Evolutionary conservation across 148 eudicot genomes (phyloP).

Genomic region (Rhododendron molle): DNA sequence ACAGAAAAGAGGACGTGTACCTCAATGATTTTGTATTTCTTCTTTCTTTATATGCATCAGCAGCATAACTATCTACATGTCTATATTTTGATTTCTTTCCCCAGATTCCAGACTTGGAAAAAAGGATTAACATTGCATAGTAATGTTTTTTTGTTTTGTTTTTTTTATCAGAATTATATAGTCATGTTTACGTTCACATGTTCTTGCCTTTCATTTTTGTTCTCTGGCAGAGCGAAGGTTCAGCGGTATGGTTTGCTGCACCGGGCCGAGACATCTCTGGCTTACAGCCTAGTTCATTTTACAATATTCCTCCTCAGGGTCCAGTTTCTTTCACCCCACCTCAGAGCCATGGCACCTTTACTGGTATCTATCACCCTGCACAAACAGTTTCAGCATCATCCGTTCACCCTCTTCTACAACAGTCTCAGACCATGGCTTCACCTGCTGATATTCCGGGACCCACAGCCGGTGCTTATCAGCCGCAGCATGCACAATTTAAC

Average conservation of each 20-base stretch:
- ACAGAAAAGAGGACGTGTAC: background rate
- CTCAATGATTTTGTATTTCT: background rate
- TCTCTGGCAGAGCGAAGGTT: conserved; percentile 63
- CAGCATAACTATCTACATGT: background rate
- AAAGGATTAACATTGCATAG: background rate
- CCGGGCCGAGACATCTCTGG: conserved; percentile 68
- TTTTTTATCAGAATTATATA: background rate
- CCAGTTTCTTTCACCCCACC: conserved; percentile 59
- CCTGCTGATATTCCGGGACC: conserved; percentile 59
- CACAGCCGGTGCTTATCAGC: conserved; percentile 48
- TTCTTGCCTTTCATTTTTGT: conserved; percentile 6
- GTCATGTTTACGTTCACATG: background rate
- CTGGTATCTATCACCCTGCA: conserved; percentile 61
- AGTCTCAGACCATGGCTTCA: conserved; percentile 68
- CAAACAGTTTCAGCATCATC: conserved; percentile 52
- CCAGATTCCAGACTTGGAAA: background rate
- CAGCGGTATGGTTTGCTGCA: conserved; percentile 64
- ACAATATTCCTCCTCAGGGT: conserved; percentile 67
- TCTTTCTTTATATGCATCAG: background rate
- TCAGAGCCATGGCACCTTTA: conserved; percentile 56
- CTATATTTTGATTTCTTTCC: background rate
- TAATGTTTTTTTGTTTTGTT: background rate
- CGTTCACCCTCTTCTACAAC: conserved; percentile 70
- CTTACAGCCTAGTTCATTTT: conserved; percentile 59
- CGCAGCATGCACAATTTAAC: conserved; percentile 66